A percentile compares a stretch with the other conserved stretches of the same genome.
phyloP scores from a whole-genome alignment of 768 basidiomycete genomes.

The Baorangia bicolor region DNA sequence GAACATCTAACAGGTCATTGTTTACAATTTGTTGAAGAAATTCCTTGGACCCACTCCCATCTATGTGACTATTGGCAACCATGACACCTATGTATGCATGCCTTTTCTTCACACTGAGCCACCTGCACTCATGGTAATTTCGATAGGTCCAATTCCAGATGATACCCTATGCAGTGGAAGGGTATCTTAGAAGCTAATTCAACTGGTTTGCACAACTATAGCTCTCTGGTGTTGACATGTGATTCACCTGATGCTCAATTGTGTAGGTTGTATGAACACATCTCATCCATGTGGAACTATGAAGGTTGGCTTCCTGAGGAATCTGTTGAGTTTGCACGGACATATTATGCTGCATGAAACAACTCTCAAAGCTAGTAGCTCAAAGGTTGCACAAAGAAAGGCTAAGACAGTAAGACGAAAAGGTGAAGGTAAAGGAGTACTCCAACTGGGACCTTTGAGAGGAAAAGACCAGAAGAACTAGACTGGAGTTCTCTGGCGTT shows the following conservation, averaged over 20 bases:
- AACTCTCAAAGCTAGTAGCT: no score
- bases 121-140: not conserved
- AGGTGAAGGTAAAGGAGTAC: no score
- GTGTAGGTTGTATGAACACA: constrained; percentile 47
- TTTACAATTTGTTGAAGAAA: constrained; percentile 63
- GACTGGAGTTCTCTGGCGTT: no score
- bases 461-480: no score
- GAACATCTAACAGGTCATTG: constrained; percentile 48
- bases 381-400: no score
- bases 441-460: no score
- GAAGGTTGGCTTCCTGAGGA: constrained; percentile 45
- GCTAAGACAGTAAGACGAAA: no score
- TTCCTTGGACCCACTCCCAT: constrained; percentile 60
- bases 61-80: constrained; percentile 73
- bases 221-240: not conserved
- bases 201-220: constrained; percentile 35
- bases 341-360: constrained; percentile 48
- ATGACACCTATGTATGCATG: constrained; percentile 58
- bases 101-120: not conserved
- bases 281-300: constrained; percentile 44
- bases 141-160: constrained; percentile 28
- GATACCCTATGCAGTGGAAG: constrained; percentile 39
- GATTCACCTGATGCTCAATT: not conserved
- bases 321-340: constrained; percentile 38
- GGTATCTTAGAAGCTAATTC: constrained; percentile 34